A percentile compares a stretch with the other conserved stretches of the same genome.
phyloP scores from a whole-genome alignment of 345 rosid species.

The Pugionium dolabratum region DNA sequence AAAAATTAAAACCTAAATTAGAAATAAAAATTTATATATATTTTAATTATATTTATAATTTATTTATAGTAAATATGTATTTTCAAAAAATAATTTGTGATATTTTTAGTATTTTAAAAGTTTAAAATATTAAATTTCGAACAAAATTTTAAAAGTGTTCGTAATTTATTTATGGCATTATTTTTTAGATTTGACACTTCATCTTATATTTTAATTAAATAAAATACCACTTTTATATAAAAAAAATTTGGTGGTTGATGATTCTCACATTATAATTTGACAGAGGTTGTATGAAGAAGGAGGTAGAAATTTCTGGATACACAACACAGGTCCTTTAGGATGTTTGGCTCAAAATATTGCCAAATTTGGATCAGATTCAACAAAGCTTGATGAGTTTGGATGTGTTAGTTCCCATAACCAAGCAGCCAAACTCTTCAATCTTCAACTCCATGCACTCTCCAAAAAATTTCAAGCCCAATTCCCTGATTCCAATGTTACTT shows the following conservation, averaged over 20 bases:
- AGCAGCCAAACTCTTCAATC: constrained; percentile 82
- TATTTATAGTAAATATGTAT: no score
- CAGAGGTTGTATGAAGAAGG: constrained; percentile 83
- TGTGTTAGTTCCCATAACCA: constrained; percentile 79
- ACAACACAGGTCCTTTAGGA: constrained; percentile 94
- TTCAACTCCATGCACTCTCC: constrained; percentile 81
- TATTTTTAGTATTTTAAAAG: no score
- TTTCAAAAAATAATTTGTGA: no score
- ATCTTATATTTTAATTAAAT: not conserved
- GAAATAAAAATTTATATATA: no score
- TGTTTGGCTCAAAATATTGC: constrained; percentile 90
- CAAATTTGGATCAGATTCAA: constrained; percentile 75
- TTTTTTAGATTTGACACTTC: no score
- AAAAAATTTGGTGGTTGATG: no score
- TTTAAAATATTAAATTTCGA: no score
- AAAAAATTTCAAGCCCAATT: constrained; percentile 65
- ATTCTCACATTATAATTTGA: not conserved
- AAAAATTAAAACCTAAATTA: no score
- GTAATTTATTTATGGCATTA: no score
- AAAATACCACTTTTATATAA: not conserved
- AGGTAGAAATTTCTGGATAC: constrained; percentile 88
- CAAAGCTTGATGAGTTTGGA: constrained; percentile 83
- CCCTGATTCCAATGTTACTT: constrained; percentile 65
- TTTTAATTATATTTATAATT: no score
- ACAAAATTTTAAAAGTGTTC: no score